Conservation (phyloP, 352 stramenopile genomes). For the Globisporangium acanthophoron region DNA sequence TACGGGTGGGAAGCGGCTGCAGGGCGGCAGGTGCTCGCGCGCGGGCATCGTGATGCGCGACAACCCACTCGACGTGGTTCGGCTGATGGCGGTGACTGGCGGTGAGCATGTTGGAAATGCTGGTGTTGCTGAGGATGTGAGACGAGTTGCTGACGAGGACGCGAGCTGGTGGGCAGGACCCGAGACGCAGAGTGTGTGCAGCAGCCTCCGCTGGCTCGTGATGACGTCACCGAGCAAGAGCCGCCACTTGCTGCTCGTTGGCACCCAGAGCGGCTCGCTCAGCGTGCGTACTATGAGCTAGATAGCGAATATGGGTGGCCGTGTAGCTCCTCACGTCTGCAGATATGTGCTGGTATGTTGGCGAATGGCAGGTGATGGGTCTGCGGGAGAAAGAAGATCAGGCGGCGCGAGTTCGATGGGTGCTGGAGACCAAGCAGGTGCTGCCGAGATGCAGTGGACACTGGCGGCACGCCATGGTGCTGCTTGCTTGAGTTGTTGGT, state of each 20-base stretch:
- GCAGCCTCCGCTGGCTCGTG: conserved; percentile 21
- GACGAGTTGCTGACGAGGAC: not conserved
- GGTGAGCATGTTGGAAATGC: not conserved
- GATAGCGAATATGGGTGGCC: too few relatives aligned
- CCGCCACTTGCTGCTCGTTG: conserved; percentile 24
- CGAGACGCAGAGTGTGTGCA: conserved; percentile 7
- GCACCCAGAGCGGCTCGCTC: conserved; percentile 31
- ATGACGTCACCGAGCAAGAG: conserved; percentile 1
- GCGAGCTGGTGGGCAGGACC: conserved; percentile 5
- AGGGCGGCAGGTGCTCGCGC: conserved; percentile 17
- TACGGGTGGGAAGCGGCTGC: conserved; percentile 19
- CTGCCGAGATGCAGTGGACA: not conserved
- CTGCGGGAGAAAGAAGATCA: not conserved
- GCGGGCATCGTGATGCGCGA: conserved; percentile 27
- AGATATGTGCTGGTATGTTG: not conserved
- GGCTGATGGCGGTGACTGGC: conserved; percentile 18
- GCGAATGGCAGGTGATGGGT: not conserved
- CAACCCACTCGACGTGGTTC: conserved; percentile 29
- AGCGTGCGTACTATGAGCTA: conserved; percentile 14
- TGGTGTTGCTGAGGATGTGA: not conserved
- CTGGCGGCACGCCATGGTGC: not conserved
- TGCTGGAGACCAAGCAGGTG: conserved; percentile 8
- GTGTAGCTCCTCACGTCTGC: too few relatives aligned
- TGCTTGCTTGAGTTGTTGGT: not conserved
- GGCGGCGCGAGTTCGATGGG: not conserved